Evolutionary conservation across 306 rosid genomes (phyloP), one percentile per base, ranked within the genome.

Genomic region (Begonia masoniana): DNA sequence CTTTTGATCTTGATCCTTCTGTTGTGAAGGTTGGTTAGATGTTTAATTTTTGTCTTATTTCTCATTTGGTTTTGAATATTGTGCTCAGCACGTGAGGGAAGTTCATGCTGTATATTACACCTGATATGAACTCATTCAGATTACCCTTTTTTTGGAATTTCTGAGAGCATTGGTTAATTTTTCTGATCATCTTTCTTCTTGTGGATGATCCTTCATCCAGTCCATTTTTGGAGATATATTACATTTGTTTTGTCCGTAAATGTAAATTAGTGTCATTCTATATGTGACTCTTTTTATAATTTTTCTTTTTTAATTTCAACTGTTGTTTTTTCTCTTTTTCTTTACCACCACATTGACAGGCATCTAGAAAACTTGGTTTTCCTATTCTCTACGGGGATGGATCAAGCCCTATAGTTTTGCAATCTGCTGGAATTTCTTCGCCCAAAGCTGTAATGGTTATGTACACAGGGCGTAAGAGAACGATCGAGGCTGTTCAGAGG

Each of bases 381-480:
- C 99, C 96, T 42, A 56, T 76, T 71, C 75, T 83, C 49, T 86
- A 81, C 1, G 99, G 99, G 63, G 99, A 92, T 54, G 99, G 99
- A 62, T 92, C 99, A 10, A 74, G 93, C 43, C 82, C 96, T 16
- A 71, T 78, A 12, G 99, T 92, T 70, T 82, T 92, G 64, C 82
- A 81, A 45, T 83, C 99, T 64, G 99, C 99, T 10, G 99, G 99
- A 60, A 80, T 92, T 68, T 53, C 74, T 47, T 87, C 84, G 39
- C 99, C 99, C 6, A 92, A 92, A 76, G 99, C 96, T 71, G 82
- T 92, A 51, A 81, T 92, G 96, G 74, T 92, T 68, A 83, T 92
- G 96, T 82, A 81, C 71, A 77, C 84, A 6, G 85, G 72, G 23
- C 83, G 74, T 71, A 49, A 67, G 62, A 78, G 61, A 66, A 67